These are phyloP conservation scores for Taiozyma sp. DNA, from an alignment of 1,139 yeast species.

Conservation along the genomic window DNA sequence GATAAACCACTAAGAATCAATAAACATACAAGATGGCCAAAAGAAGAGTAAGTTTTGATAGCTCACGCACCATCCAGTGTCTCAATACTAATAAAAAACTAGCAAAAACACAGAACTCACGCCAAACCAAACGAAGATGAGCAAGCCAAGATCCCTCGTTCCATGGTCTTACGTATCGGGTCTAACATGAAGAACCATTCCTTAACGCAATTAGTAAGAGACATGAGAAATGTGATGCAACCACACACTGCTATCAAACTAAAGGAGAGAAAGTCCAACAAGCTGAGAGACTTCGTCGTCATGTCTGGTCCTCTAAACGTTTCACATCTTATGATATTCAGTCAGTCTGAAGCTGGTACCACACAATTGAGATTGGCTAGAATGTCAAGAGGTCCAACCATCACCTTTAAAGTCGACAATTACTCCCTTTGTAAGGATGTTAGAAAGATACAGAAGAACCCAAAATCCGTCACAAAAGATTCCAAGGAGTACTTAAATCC, in stretches of 20 bases:
- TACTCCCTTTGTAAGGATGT: conserved; percentile 87
- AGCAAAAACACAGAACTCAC: conserved; percentile 79
- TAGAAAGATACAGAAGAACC: conserved; percentile 58
- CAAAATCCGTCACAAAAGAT: conserved; percentile 64
- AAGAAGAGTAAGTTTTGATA: conserved; percentile 37
- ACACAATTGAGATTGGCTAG: conserved; percentile 80
- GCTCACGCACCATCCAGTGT: neutral
- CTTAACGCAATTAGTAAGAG: conserved; percentile 77
- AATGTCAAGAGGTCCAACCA: conserved; percentile 92
- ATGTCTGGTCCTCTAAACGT: conserved; percentile 98
- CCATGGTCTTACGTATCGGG: conserved; percentile 91
- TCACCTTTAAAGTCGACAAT: conserved; percentile 71
- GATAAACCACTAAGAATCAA: neutral
- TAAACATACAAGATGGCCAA: conserved; percentile 34
- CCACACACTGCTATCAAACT: conserved; percentile 94
- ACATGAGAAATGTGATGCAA: conserved; percentile 87
- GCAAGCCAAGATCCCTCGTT: conserved; percentile 71
- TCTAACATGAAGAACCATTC: conserved; percentile 76
- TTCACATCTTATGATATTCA: conserved; percentile 79
- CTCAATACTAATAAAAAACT: conserved; percentile 3
- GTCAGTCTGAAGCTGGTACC: conserved; percentile 78
- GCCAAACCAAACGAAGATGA: conserved; percentile 63
- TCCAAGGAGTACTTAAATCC: conserved; percentile 66
- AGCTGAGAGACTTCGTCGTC: conserved; percentile 83
- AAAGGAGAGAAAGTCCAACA: conserved; percentile 82